phyloP scores from a whole-genome alignment of 345 rosid species.

The Syzygium aqueum region DNA sequence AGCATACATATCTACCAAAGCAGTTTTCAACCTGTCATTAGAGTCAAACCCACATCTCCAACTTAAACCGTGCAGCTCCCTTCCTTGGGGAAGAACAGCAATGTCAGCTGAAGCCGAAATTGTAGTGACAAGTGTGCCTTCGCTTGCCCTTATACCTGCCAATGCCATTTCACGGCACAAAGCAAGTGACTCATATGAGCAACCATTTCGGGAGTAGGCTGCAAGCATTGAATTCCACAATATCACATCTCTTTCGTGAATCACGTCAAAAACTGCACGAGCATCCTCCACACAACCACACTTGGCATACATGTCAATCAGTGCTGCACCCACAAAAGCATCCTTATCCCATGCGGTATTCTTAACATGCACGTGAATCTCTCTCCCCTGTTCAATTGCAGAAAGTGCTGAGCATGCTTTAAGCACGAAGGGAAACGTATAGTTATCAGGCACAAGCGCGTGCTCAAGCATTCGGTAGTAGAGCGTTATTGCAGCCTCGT shows the following conservation, averaged over 20 bases:
- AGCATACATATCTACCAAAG: constrained; percentile 10
- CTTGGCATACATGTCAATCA: constrained; percentile 29
- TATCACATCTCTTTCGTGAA: constrained; percentile 18
- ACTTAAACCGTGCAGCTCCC: constrained; percentile 26
- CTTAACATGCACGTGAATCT: constrained; percentile 16
- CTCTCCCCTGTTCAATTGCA: constrained; percentile 20
- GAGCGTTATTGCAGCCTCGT: constrained; percentile 13
- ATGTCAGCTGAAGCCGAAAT: constrained; percentile 23
- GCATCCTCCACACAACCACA: constrained; percentile 20
- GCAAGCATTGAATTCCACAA: constrained; percentile 37
- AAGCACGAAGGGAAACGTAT: constrained; percentile 25
- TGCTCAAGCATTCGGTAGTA: constrained; percentile 11
- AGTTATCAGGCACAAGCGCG: constrained; percentile 18
- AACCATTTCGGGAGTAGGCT: constrained; percentile 20
- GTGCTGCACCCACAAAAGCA: constrained; percentile 24
- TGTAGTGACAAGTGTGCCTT: constrained; percentile 23
- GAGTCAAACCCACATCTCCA: constrained; percentile 19
- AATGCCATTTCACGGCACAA: constrained; percentile 22
- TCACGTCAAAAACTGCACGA: constrained; percentile 14
- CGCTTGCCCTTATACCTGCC: constrained; percentile 14
- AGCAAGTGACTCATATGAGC: constrained; percentile 7
- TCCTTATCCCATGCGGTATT: constrained; percentile 17
- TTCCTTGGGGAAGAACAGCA: constrained; percentile 20
- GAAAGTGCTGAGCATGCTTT: constrained; percentile 24
- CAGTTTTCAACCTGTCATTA: constrained; percentile 23